Base-by-base conservation (phyloP, 78 protist species). In the Thecamonas trahens region DNA sequence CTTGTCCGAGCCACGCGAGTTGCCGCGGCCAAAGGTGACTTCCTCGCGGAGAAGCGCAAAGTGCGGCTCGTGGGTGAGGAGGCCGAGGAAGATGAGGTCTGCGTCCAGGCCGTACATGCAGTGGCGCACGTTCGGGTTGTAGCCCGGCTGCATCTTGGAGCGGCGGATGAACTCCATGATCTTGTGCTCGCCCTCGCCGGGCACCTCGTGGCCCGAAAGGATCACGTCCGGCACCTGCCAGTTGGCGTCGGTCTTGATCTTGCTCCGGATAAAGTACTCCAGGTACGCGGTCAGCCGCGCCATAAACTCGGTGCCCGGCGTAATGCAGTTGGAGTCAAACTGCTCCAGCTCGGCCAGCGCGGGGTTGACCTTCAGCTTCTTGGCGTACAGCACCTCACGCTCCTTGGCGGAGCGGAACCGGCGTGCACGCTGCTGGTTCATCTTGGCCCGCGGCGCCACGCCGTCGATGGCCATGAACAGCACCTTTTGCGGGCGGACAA, bases 151-250 rank as follows among this genome's bases (percentile, higher is more conserved):
- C 31, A 29, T 0, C 26, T 34, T 29, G 13, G 13, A 58, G 24
- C 3, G n/a, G 44, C 97, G 71, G 78, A 94, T 81, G 65, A 54
- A 84, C 29, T 76, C 84, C 82, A 84, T 76, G 50, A 94, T 85
- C 85, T 94, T 94, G 67, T 94, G 97, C 82, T 94, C 97, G 18
- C 97, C 97, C 54, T 89, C 94, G 1, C 97, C 97, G 0, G 94
- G 91, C 44, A 13, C 55, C 18, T 70, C 71, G 64, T 67, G 44
- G 42, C 77, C 76, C 1, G 83, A 77, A 37, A 77, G 44, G 40
- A 77, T 45, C n/a, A 77, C 83, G 3, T 3, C 8, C 24, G n/a
- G 18, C 14, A 24, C 4, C 2, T 31, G 32, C 61, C 61, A 54
- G 38, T 1, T 20, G 4, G 61, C 39, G 61, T 53, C 44, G 47